Conservation (phyloP, 163 green algal species). For the Botryococcus braunii region DNA sequence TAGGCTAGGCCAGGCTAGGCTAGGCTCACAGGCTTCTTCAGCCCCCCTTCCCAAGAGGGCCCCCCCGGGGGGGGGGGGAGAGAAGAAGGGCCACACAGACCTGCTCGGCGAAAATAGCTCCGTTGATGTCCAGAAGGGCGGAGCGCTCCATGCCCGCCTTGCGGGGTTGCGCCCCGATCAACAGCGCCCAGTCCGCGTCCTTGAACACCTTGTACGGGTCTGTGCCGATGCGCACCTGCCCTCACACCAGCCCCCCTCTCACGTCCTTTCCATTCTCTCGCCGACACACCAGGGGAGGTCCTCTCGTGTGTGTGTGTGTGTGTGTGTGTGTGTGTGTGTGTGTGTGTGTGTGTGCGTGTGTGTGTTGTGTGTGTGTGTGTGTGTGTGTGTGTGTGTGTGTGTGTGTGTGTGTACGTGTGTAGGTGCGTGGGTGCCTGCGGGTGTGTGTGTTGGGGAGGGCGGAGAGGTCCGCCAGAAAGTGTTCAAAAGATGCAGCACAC, state of each 20-base stretch:
- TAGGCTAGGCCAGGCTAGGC: too few relatives aligned
- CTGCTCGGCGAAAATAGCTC: constrained; percentile 72
- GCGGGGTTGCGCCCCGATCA: constrained; percentile 87
- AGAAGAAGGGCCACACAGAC: constrained; percentile 8
- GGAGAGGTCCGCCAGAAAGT: constrained; percentile 11
- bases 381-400: too few relatives aligned
- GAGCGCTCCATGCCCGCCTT: constrained; percentile 81
- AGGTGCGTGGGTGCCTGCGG: neutral
- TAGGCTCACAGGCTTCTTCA: too few relatives aligned
- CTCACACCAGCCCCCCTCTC: constrained; percentile 1
- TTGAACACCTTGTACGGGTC: constrained; percentile 67
- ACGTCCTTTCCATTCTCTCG: too few relatives aligned
- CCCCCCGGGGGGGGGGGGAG: too few relatives aligned
- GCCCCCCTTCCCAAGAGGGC: too few relatives aligned
- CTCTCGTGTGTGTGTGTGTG: too few relatives aligned
- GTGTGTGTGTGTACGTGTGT: too few relatives aligned
- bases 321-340: too few relatives aligned
- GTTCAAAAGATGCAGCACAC: too few relatives aligned
- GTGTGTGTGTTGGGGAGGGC: neutral
- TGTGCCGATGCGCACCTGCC: constrained; percentile 66
- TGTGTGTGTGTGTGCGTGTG: neutral
- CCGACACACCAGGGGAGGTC: too few relatives aligned
- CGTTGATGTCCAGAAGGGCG: constrained; percentile 83
- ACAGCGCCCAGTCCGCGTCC: constrained; percentile 79
- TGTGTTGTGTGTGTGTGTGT: neutral